Evolutionary conservation across 768 basidiomycete genomes (phyloP), one percentile per base, ranked within the genome.

Genomic region (Mycena polygramma): DNA sequence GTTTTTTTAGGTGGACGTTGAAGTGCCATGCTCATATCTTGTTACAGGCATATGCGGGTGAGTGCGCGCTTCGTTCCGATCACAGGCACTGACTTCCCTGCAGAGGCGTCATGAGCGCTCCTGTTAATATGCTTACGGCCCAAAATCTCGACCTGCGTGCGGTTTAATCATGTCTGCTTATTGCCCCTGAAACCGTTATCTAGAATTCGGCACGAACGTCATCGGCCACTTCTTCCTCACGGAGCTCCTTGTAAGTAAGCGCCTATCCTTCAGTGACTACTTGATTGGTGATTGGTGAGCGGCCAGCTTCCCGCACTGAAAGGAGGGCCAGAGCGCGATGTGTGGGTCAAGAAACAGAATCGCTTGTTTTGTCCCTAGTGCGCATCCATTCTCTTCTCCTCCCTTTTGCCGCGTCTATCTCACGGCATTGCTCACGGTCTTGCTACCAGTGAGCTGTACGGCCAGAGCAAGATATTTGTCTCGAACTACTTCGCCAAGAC

Each of bases 41-140:
- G 80, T 83, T 19, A 80, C 80, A 15, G 83, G 84, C 2, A 81
- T 87, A 39, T 86, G 84, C 43, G 78, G 69, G 78, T 79, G 35
- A 48, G 70, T 58, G 17, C 8, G 8, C n/a, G 9, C 26, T 39
- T 17, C 7, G 6, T 17, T 4, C n/a, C 14, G 35, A 15, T 6
- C 14, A 11, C 19, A 7, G 14, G 20, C n/a, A 35, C 24, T 49
- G 1, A 48, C 17, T 2, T 30, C 2, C 24, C 35, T 35, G 26
- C 19, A 78, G 77, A 13, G 77, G 75, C 5, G 74, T 80, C 2
- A 79, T 77, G 77, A 62, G 57, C 3, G 71, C 73, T 0, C 76
- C 77, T 14, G 15, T 68, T 7, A 68, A 75, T 7, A 48, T 63
- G 36, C 63, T 77, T 14, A 80, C 76, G 8, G 70, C 71, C 8